Evolutionary conservation across 495 filamentous ascomycete genomes (phyloP).

Genomic region (Talaromyces trachyspermus): DNA sequence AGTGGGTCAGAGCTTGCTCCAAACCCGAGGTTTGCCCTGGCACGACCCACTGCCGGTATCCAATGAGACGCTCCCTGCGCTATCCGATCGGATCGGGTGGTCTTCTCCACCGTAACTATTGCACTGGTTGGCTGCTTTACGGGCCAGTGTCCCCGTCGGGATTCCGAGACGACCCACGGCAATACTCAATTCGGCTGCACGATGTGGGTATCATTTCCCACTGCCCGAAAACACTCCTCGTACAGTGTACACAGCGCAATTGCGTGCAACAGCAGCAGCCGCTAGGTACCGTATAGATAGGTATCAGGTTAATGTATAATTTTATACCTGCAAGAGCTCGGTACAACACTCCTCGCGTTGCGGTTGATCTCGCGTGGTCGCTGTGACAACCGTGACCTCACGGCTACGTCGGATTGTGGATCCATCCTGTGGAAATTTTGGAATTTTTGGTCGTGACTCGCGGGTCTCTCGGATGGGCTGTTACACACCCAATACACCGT

Average conservation of each 20-base stretch:
- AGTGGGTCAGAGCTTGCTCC: neutral
- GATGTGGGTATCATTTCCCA: slow-evolving; percentile 1
- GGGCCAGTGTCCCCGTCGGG: neutral
- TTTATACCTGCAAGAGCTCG: neutral
- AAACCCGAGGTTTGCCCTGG: slow-evolving; percentile 1
- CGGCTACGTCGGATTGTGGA: slow-evolving; percentile 6
- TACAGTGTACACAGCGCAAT: too few species aligned
- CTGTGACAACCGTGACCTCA: neutral
- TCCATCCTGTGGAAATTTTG: neutral
- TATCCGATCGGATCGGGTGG: slow-evolving; percentile 2
- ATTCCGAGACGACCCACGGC: slow-evolving; percentile 5
- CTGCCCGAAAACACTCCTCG: too few species aligned
- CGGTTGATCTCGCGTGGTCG: neutral
- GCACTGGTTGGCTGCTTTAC: neutral
- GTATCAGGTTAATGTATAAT: too few species aligned
- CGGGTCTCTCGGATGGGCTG: neutral
- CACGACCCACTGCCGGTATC: neutral
- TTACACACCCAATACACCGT: too few species aligned
- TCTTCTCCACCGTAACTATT: neutral
- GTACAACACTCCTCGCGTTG: neutral
- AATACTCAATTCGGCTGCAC: neutral
- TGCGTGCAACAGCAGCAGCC: too few species aligned
- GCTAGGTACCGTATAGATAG: too few species aligned
- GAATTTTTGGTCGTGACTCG: neutral
- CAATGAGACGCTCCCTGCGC: neutral